phyloP scores from a whole-genome alignment of 75 land plant species.

The Sequoia sempervirens region DNA sequence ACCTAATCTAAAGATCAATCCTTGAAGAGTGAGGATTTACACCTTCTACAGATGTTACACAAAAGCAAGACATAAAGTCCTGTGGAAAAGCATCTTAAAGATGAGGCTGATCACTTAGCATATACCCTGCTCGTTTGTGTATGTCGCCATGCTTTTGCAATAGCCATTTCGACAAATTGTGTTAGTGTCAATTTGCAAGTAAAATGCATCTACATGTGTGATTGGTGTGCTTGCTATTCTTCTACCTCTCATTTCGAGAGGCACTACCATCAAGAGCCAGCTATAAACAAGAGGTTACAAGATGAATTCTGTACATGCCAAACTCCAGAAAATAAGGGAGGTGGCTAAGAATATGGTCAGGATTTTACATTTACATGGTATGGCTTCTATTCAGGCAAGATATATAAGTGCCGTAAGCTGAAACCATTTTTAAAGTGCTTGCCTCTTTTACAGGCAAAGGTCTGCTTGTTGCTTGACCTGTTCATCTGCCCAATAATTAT shows the following conservation, averaged over 20 bases:
- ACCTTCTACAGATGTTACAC: not conserved
- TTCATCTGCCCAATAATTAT: constrained; percentile 52
- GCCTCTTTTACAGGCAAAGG: constrained; percentile 9
- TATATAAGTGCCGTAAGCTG: not conserved
- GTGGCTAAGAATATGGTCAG: constrained; percentile 7
- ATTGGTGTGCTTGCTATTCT: not conserved
- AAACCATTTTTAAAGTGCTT: constrained; percentile 10
- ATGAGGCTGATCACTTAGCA: constrained; percentile 1
- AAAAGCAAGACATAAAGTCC: not conserved
- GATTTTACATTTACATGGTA: constrained; percentile 5
- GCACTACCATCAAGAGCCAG: not conserved
- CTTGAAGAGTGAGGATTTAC: not conserved
- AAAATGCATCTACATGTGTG: constrained; percentile 8
- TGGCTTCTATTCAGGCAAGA: not conserved
- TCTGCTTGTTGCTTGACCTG: constrained; percentile 48
- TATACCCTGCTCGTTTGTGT: not conserved
- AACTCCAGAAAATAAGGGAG: constrained; percentile 10
- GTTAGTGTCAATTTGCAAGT: constrained; percentile 4
- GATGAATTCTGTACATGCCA: constrained; percentile 6
- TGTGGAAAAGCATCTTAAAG: not conserved
- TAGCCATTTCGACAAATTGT: constrained; percentile 4
- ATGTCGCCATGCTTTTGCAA: not conserved
- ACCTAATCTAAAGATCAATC: constrained; percentile 10
- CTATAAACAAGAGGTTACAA: constrained; percentile 10
- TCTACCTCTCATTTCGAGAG: constrained; percentile 4